These are phyloP conservation scores for Nitzschia putrida DNA, from an alignment of 108 stramenopile species.

Conservation along the genomic window DNA sequence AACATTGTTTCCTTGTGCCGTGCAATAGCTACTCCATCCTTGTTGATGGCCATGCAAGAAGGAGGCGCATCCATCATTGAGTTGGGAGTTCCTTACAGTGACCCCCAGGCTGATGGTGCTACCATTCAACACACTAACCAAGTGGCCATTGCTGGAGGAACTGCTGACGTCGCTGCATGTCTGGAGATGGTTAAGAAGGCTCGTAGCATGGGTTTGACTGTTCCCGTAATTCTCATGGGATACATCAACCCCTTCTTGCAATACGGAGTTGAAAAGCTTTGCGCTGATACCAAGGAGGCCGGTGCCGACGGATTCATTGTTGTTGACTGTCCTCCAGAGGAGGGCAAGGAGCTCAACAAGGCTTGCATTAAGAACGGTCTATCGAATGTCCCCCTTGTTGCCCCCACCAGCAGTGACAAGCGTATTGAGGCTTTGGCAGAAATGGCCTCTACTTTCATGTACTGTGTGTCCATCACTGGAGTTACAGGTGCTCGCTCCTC, in stretches of 20 bases:
- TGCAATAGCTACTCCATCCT: slow-evolving; percentile 84
- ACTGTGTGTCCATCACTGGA: slow-evolving; percentile 97
- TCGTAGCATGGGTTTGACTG: slow-evolving; percentile 88
- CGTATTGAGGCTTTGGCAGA: slow-evolving; percentile 86
- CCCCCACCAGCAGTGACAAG: slow-evolving; percentile 94
- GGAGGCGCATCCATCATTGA: slow-evolving; percentile 96
- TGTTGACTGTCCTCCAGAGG: slow-evolving; percentile 97
- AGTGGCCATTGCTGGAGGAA: slow-evolving; percentile 90
- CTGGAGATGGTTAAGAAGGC: slow-evolving; percentile 87
- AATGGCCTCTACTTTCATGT: slow-evolving; percentile 90
- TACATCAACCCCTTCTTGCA: slow-evolving; percentile 98
- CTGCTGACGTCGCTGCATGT: slow-evolving; percentile 77
- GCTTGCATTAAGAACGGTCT: slow-evolving; percentile 85
- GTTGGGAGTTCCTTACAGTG: slow-evolving; percentile 97
- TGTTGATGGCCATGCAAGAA: slow-evolving; percentile 93
- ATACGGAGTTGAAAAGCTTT: slow-evolving; percentile 90
- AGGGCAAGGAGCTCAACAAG: slow-evolving; percentile 80
- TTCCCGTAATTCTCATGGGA: slow-evolving; percentile 98
- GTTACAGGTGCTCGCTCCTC: slow-evolving; percentile 89
- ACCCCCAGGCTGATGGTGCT: slow-evolving; percentile 98
- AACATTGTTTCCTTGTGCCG: not conserved
- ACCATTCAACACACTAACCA: slow-evolving; percentile 95
- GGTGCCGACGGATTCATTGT: slow-evolving; percentile 97
- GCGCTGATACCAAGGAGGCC: slow-evolving; percentile 72
- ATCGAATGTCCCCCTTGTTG: slow-evolving; percentile 93